phyloP scores from a whole-genome alignment of 306 rosid genomes.

The Abrus pulchellus region DNA sequence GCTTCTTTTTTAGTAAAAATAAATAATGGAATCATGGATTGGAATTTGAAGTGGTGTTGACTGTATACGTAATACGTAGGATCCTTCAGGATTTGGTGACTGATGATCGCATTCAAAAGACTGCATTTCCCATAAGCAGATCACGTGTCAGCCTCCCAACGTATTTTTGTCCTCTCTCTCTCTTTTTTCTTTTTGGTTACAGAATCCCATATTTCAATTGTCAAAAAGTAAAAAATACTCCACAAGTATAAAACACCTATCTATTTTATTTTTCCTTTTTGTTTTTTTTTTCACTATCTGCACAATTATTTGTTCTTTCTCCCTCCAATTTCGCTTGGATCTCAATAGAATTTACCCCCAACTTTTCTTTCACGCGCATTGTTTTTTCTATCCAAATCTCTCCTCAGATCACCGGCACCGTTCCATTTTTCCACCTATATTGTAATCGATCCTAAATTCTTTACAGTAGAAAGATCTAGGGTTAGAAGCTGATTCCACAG shows the following conservation, averaged over 20 bases:
- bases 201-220: too few relatives aligned
- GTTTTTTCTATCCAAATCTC: constrained; percentile 5
- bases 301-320: constrained; percentile 38
- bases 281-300: neutral
- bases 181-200: too few relatives aligned
- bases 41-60: constrained; percentile 41
- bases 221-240: too few relatives aligned
- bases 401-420: constrained; percentile 48
- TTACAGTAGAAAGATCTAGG: constrained; percentile 56
- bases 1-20: too few relatives aligned
- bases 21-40: neutral
- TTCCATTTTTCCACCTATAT: constrained; percentile 3
- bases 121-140: neutral
- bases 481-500: constrained; percentile 49
- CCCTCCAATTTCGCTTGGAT: constrained; percentile 64
- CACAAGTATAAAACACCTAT: too few relatives aligned
- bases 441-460: constrained; percentile 14
- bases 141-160: constrained; percentile 42
- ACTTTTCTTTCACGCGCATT: constrained; percentile 20
- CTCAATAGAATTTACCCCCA: constrained; percentile 44
- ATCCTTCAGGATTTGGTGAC: constrained; percentile 13
- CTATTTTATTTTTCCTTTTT: too few relatives aligned
- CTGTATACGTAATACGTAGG: constrained; percentile 13
- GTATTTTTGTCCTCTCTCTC: too few relatives aligned
- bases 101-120: constrained; percentile 15